phyloP scores from a whole-genome alignment of 805 yeast species.

The Maudiozyma barnettii region DNA sequence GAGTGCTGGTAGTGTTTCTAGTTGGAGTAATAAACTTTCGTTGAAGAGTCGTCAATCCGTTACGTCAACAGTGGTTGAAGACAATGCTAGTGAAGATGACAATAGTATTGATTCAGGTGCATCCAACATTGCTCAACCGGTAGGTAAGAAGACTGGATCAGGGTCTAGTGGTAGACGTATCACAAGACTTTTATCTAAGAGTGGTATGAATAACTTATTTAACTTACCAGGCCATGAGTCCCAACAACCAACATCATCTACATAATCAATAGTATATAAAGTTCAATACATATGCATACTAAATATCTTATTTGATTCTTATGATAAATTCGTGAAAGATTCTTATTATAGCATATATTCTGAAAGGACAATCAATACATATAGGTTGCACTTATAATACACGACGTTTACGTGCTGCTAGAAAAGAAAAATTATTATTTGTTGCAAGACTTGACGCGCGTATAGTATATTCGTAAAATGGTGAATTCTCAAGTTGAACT shows the following conservation, averaged over 20 bases:
- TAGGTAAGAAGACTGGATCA: neutral
- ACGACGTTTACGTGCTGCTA: too few relatives aligned
- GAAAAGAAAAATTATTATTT: too few relatives aligned
- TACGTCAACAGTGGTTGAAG: conserved; percentile 5
- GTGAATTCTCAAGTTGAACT: too few relatives aligned
- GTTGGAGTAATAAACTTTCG: conserved; percentile 14
- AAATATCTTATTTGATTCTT: too few relatives aligned
- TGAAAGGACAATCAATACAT: neutral
- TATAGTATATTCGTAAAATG: too few relatives aligned
- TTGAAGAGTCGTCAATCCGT: conserved; percentile 5
- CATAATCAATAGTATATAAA: too few relatives aligned
- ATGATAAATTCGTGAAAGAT: neutral
- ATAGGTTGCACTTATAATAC: too few relatives aligned
- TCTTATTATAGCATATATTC: neutral
- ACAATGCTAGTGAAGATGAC: conserved; percentile 1
- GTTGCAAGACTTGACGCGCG: too few relatives aligned
- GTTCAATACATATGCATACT: too few relatives aligned
- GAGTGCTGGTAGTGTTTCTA: conserved; percentile 14
- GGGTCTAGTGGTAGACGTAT: conserved; percentile 14
- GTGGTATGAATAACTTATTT: conserved; percentile 21
- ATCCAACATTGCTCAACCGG: neutral
- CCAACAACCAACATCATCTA: neutral
- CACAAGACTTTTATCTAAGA: conserved; percentile 21
- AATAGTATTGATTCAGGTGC: neutral
- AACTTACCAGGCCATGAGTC: conserved; percentile 20